Percentiles rank a stretch among this genome's conserved stretches.
Evolutionary conservation across 139 green algal species (phyloP).

Genomic region (Coelastrella sp.): DNA sequence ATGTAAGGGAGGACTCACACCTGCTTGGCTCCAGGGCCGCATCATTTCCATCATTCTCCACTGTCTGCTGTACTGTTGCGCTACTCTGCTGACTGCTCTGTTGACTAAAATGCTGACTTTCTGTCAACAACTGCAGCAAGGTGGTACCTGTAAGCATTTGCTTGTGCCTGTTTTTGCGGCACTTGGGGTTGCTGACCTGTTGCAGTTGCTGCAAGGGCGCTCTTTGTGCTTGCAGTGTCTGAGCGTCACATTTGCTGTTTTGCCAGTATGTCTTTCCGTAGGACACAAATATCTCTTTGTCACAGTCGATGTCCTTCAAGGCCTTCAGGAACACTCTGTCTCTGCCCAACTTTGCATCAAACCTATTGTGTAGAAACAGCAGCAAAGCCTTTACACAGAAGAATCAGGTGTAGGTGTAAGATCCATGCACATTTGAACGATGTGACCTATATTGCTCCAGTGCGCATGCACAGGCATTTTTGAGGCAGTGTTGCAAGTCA

Average conservation of each 20-base stretch:
- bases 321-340: conserved; percentile 43
- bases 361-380: neutral
- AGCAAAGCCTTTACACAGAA: too few relatives aligned
- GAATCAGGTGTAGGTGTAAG: too few relatives aligned
- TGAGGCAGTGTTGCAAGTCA: too few relatives aligned
- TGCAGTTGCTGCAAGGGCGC: neutral
- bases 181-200: neutral
- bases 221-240: neutral
- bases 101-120: too few relatives aligned
- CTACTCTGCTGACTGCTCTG: conserved; percentile 2
- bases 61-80: neutral
- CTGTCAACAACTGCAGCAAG: too few relatives aligned
- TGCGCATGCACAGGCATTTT: too few relatives aligned
- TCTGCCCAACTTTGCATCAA: conserved; percentile 9
- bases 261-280: conserved; percentile 38
- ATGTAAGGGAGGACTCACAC: too few relatives aligned
- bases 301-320: neutral
- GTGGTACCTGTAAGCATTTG: too few relatives aligned
- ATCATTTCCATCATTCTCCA: neutral
- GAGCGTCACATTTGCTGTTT: neutral
- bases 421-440: too few relatives aligned
- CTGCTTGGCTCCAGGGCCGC: neutral
- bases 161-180: neutral
- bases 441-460: too few relatives aligned
- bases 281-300: conserved; percentile 26